Evolutionary conservation across 495 filamentous ascomycete species (phyloP).

Genomic region (Penicillium tannophilum): DNA sequence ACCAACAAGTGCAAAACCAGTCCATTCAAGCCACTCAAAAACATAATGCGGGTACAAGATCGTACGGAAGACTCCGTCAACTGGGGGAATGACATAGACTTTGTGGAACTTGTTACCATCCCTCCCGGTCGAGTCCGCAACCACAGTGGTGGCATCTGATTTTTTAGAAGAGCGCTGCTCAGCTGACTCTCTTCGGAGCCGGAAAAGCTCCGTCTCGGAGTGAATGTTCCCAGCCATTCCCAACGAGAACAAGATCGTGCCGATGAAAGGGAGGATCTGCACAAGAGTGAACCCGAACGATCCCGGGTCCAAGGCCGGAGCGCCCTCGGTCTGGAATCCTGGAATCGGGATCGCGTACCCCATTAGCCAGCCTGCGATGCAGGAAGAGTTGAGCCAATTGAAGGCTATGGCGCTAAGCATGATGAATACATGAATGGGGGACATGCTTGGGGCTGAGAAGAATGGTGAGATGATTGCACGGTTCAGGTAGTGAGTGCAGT

Average conservation of each 20-base stretch:
- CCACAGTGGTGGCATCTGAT: conserved; percentile 32
- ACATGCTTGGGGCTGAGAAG: conserved; percentile 84
- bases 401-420: conserved; percentile 63
- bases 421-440: conserved; percentile 73
- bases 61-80: conserved; percentile 76
- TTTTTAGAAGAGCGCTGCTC: conserved; percentile 46
- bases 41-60: conserved; percentile 93
- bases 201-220: conserved; percentile 61
- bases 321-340: conserved; percentile 14
- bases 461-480: conserved; percentile 80
- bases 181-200: conserved; percentile 59
- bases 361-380: conserved; percentile 77
- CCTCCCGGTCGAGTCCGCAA: conserved; percentile 29
- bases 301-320: neutral
- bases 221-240: conserved; percentile 82
- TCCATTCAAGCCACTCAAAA: conserved; percentile 95
- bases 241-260: conserved; percentile 61
- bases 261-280: conserved; percentile 31
- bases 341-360: conserved; percentile 44
- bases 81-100: conserved; percentile 87
- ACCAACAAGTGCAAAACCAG: conserved; percentile 77
- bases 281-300: neutral
- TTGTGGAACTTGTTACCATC: conserved; percentile 57
- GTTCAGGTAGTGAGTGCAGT: conserved; percentile 80
- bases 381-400: conserved; percentile 77